These are phyloP conservation scores for Eucalyptus sideroxylon DNA, from an alignment of 345 rosid genomes.

Conservation along the genomic window DNA sequence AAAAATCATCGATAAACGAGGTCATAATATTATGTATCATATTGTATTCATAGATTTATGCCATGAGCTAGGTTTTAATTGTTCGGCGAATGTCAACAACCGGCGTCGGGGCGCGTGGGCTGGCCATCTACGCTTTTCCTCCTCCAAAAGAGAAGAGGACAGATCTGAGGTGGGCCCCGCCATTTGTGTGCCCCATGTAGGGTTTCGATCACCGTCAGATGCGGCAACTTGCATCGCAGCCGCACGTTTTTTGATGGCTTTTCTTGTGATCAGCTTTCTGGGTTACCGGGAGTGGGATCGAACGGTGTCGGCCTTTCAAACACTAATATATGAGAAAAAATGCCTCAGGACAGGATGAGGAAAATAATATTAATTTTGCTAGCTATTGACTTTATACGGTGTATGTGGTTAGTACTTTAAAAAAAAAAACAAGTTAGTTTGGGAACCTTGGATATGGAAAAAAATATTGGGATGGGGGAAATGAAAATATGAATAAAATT, in stretches of 20 bases:
- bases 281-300: not conserved
- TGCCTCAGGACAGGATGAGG: not conserved
- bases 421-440: not conserved
- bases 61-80: not conserved
- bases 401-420: not conserved
- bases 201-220: constrained; percentile 42
- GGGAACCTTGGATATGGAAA: not conserved
- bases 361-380: not conserved
- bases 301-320: not conserved
- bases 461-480: not conserved
- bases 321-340: not conserved
- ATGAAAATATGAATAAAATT: not conserved
- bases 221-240: constrained; percentile 26
- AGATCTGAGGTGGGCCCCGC: constrained; percentile 26
- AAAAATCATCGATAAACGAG: not conserved
- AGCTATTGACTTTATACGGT: not conserved
- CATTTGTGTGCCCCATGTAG: constrained; percentile 2
- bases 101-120: not conserved
- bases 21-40: not conserved
- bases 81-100: not conserved
- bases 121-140: not conserved
- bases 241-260: constrained; percentile 13
- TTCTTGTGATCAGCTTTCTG: not conserved
- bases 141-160: not conserved
- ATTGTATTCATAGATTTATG: not conserved